phyloP scores from a whole-genome alignment of 176 grass and related monocot species.

The Thinopyrum elongatum region DNA sequence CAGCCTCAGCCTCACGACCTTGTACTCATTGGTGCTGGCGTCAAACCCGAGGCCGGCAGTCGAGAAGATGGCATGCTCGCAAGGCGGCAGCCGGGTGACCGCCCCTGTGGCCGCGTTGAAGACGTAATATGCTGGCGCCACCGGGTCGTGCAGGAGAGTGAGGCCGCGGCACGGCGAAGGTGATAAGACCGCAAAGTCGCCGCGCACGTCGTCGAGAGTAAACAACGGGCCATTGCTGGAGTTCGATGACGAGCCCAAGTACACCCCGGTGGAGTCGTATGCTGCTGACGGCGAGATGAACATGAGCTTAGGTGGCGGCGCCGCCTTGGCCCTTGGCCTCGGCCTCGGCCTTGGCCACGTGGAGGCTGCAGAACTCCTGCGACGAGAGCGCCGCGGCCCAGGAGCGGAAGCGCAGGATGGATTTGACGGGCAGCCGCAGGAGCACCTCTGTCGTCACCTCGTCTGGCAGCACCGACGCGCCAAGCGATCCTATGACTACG shows the following conservation, averaged over 20 bases:
- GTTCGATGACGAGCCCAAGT: background rate
- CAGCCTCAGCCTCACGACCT: background rate
- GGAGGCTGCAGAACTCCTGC: background rate
- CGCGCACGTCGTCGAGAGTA: background rate
- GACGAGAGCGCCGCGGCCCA: background rate
- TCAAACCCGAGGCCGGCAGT: slow-evolving; percentile 16
- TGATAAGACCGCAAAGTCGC: background rate
- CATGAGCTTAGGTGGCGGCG: background rate
- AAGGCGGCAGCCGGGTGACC: slow-evolving; percentile 13
- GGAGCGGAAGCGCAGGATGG: background rate
- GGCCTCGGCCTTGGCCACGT: background rate
- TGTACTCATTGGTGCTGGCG: background rate
- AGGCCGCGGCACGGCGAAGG: background rate
- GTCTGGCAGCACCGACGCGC: background rate
- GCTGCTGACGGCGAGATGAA: background rate
- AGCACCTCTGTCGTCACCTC: background rate
- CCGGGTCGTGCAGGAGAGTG: slow-evolving; percentile 4
- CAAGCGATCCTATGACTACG: background rate
- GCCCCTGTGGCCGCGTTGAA: background rate
- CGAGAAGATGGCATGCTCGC: background rate
- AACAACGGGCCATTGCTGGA: background rate
- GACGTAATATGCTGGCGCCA: slow-evolving; percentile 9
- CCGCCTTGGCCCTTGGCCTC: background rate
- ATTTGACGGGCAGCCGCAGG: background rate
- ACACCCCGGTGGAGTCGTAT: background rate